phyloP scores from a whole-genome alignment of 192 early-diverging fungal genomes.

The Chytriomyces hyalinus region DNA sequence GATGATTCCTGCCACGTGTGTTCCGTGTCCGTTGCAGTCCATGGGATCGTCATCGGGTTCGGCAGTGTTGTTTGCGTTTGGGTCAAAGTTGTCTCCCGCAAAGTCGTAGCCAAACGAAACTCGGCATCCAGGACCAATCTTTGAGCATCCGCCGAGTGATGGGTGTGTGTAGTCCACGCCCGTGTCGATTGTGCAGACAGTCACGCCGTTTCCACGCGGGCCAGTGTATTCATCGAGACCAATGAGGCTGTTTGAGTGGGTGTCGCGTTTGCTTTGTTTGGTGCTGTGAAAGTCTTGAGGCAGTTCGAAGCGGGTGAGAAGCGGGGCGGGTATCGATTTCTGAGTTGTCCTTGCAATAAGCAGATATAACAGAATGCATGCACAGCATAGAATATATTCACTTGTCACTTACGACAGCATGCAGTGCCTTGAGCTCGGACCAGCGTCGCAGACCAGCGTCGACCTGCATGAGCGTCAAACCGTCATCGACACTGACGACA shows the following conservation, averaged over 20 bases:
- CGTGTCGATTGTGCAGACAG: slow-evolving; percentile 53
- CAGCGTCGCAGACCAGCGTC: no score
- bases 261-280: neutral
- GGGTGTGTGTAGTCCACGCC: slow-evolving; percentile 58
- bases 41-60: slow-evolving; percentile 27
- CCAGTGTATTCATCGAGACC: neutral
- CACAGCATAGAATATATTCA: no score
- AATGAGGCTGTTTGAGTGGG: neutral
- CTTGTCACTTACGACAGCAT: slow-evolving; percentile 63
- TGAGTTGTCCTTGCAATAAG: no score
- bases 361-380: slow-evolving; percentile 6
- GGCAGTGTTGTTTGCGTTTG: neutral
- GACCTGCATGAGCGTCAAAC: no score
- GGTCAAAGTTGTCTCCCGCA: slow-evolving; percentile 43
- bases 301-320: no score
- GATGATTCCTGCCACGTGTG: slow-evolving; percentile 52
- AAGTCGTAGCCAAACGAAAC: slow-evolving; percentile 44
- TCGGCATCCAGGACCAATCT: slow-evolving; percentile 44
- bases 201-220: slow-evolving; percentile 43
- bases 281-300: no score
- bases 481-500: no score
- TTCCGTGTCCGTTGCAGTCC: slow-evolving; percentile 50
- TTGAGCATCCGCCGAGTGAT: slow-evolving; percentile 46
- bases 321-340: no score
- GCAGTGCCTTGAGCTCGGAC: neutral